These are phyloP conservation scores for Cyberlindnera petersonii DNA, from an alignment of 805 yeast species.

Conservation along the genomic window DNA sequence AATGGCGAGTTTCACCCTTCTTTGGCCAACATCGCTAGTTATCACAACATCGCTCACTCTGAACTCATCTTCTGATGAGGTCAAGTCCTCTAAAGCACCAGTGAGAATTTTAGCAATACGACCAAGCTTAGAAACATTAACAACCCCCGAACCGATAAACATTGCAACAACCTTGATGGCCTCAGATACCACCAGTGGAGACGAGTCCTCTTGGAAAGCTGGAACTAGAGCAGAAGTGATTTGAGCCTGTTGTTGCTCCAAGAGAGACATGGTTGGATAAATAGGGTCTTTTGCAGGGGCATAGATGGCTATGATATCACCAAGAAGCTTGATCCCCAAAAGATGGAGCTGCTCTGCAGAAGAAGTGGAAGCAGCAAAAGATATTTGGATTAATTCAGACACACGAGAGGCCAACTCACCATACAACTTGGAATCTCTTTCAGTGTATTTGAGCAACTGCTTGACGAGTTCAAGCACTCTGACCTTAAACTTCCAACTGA, in stretches of 20 bases:
- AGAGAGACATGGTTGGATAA: slow-evolving; percentile 61
- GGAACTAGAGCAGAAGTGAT: slow-evolving; percentile 87
- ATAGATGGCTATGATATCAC: slow-evolving; percentile 55
- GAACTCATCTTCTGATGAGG: slow-evolving; percentile 29
- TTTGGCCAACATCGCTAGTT: slow-evolving; percentile 38
- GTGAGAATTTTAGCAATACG: slow-evolving; percentile 64
- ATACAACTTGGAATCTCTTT: slow-evolving; percentile 35
- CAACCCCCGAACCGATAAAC: slow-evolving; percentile 60
- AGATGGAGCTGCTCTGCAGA: slow-evolving; percentile 56
- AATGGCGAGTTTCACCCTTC: slow-evolving; percentile 52
- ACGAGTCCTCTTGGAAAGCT: slow-evolving; percentile 71
- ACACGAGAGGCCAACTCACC: slow-evolving; percentile 41
- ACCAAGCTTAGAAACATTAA: slow-evolving; percentile 43
- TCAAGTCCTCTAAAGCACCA: slow-evolving; percentile 57
- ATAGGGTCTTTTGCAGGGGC: slow-evolving; percentile 67
- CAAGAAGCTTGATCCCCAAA: slow-evolving; percentile 63
- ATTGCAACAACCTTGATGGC: slow-evolving; percentile 79
- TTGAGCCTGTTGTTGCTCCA: slow-evolving; percentile 94
- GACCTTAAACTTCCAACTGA: slow-evolving; percentile 53
- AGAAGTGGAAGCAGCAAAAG: slow-evolving; percentile 80
- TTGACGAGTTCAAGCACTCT: slow-evolving; percentile 43
- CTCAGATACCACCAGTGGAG: slow-evolving; percentile 66
- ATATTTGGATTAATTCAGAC: slow-evolving; percentile 66
- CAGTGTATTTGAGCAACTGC: slow-evolving; percentile 39
- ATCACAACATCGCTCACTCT: slow-evolving; percentile 56